A percentile compares a stretch with the other conserved stretches of the same genome.
phyloP scores from a whole-genome alignment of 2,329 filamentous ascomycete genomes.

The Geoglossum cookeanum region DNA sequence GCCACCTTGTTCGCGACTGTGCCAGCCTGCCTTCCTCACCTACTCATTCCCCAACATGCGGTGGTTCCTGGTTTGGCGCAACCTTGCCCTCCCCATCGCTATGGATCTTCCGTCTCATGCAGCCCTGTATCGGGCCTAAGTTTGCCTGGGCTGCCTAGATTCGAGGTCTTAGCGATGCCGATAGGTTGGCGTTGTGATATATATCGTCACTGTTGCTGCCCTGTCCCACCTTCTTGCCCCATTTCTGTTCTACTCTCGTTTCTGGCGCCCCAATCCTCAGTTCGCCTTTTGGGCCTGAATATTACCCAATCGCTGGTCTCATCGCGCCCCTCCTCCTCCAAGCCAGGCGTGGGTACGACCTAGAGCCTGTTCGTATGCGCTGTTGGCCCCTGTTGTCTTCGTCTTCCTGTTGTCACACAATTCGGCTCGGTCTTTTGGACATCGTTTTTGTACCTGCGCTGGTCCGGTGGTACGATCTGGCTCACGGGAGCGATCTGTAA shows the following conservation, averaged over 20 bases:
- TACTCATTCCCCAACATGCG: not conserved
- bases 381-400: not conserved
- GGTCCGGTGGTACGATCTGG: not conserved
- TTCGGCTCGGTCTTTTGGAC: not conserved
- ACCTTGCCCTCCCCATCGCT: constrained; percentile 6
- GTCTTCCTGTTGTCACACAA: not conserved
- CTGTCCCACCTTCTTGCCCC: not conserved
- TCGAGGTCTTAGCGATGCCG: not conserved
- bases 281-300: not conserved
- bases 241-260: not conserved
- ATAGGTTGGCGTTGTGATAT: not conserved
- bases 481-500: not conserved
- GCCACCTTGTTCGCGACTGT: not conserved
- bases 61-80: constrained; percentile 7
- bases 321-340: not conserved
- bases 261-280: not conserved
- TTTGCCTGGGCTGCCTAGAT: constrained; percentile 2
- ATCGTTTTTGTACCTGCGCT: constrained; percentile 1
- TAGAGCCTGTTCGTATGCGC: not conserved
- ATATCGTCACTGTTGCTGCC: constrained; percentile 1
- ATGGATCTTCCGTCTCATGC: constrained; percentile 7
- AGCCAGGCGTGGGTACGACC: not conserved
- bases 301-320: not conserved
- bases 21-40: not conserved
- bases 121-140: constrained; percentile 7